Evolutionary conservation across 2,329 filamentous ascomycete species (phyloP), one percentile per base, ranked within the genome.

Genomic region (Fusarium setosum): DNA sequence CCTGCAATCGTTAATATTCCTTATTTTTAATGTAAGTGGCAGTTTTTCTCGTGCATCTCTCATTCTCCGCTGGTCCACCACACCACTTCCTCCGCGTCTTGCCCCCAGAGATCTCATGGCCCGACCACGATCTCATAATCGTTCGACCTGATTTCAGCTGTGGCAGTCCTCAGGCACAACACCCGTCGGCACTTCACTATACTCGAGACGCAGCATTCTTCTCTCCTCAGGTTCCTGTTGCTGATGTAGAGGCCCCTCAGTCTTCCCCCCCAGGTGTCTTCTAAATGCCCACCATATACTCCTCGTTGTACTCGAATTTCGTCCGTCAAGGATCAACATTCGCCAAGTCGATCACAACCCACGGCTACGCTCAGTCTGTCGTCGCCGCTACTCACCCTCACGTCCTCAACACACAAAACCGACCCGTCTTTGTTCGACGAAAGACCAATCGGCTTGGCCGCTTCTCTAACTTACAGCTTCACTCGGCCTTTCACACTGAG

Each of bases 321-420:
- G 93, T 97, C 89, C 95, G 96, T 86, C 92, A 95, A 87, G 94
- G 93, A 91, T 92, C 97, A 83, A 76, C 79, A 75, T 79, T 80
- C 75, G 90, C 93, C 77, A 98, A 98, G 85, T 94, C 94, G 76
- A 92, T 98, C 80, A 95, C 93, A 79, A 94, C 93, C 78, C 93
- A 98, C 88, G 95, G 95, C 82, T 98, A 97, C 87, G 94, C 94
- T 73, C 95, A 98, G 80, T 97, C 94, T 67, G 91, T 98, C 82
- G 94, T 99, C 82, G 96, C 96, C 76, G 95, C 94, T 74, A 93
- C 93, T 68, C 94, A 97, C 67, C 87, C 87, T 56, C 84, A 86
- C 90, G 91, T 83, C 86, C 88, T 85, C 87, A 93, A 90, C 86
- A 89, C 83, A 77, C 93, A 88, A 78, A 89, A 87, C 77, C 85